A percentile compares a stretch with the other conserved stretches of the same genome.
Conservation (phyloP, 1,284 basidiomycete species). For the Mycena citricolor region DNA sequence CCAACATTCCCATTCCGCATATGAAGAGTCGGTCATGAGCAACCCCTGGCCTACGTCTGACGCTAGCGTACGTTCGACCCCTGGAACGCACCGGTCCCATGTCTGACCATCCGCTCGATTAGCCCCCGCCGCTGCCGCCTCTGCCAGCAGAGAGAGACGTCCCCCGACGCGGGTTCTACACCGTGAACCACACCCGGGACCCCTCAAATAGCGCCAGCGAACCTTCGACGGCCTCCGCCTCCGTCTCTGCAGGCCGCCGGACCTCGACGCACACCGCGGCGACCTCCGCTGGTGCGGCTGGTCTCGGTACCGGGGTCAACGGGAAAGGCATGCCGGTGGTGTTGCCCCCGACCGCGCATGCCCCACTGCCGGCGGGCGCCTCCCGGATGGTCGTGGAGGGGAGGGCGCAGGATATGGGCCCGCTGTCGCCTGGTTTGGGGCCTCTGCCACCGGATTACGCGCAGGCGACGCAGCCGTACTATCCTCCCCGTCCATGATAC, state of each 20-base stretch:
- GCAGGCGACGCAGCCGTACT: conserved; percentile 20
- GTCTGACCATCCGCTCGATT: neutral
- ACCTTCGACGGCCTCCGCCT: conserved; percentile 1
- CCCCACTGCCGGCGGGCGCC: conserved; percentile 10
- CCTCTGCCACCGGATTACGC: conserved; percentile 15
- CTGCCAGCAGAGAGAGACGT: neutral
- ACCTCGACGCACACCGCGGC: conserved; percentile 11
- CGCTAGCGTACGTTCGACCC: too few relatives aligned
- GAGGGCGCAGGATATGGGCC: conserved; percentile 19
- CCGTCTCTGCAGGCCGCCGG: conserved; percentile 1
- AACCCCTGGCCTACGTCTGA: too few relatives aligned
- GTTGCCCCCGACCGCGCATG: conserved; percentile 15
- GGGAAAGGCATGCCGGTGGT: conserved; percentile 10
- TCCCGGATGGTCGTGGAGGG: conserved; percentile 16
- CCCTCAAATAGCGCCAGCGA: too few relatives aligned
- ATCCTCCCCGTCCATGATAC: too few relatives aligned
- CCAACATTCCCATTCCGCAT: too few relatives aligned
- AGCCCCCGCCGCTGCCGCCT: neutral
- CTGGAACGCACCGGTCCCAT: too few relatives aligned
- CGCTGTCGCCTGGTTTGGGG: neutral
- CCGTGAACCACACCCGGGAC: conserved; percentile 9
- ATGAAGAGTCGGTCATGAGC: too few relatives aligned
- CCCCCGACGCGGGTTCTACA: conserved; percentile 7
- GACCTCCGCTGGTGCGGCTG: conserved; percentile 15
- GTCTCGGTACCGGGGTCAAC: neutral